Evolutionary conservation across 768 basidiomycete species (phyloP), one percentile per base, ranked within the genome.

Genomic region (Brasilioporus rufonigricans): DNA sequence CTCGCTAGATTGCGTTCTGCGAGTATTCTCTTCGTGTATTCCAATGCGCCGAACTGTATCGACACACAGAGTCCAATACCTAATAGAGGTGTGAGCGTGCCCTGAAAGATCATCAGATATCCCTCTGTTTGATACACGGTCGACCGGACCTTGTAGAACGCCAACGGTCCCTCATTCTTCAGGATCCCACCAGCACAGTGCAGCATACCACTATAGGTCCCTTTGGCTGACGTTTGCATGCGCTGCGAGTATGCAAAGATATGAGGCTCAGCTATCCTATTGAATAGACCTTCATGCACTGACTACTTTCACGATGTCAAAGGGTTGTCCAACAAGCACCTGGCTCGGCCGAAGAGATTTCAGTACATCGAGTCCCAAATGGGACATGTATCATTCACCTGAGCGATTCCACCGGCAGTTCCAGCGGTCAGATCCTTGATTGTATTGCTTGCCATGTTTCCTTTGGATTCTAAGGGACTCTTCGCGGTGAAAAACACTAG

Each of bases 251-350:
- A 49, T 24, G 50, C 32, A 55, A 54, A 60, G 52, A 47, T 48
- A 48, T 56, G 43, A 57, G 61, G 56, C 18, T 31, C 23, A 21
- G 35, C 41, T 8, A 24, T 21, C 38, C 44, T 16, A n/a, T 19
- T 21, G 39, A 48, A 26, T 8, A 52, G 33, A 51, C 13, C 38
- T 33, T 14, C 32, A 19, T 50, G 47, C 33, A 83, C 89, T 68
- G 67, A 93, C 91, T 74, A 94, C 91, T 86, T 97, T 97, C 75
- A 94, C 91, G 60, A 96, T 94, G 72, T 98, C 94, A 72, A 98
- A 98, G 13, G 94, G 94, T 71, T 96, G 91, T 45, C 92, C 93
- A 44, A 93, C 91, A 44, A 93, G 78, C 56, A 93, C 89, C 89
- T 91, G 50, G 21, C 50, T 56, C 61, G 47, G 52, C 57, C 50